A percentile compares a stretch with the other conserved stretches of the same genome.
These are phyloP conservation scores for Miscanthus lutarioriparius DNA, from an alignment of 176 grass and related monocot genomes.

Conservation along the genomic window DNA sequence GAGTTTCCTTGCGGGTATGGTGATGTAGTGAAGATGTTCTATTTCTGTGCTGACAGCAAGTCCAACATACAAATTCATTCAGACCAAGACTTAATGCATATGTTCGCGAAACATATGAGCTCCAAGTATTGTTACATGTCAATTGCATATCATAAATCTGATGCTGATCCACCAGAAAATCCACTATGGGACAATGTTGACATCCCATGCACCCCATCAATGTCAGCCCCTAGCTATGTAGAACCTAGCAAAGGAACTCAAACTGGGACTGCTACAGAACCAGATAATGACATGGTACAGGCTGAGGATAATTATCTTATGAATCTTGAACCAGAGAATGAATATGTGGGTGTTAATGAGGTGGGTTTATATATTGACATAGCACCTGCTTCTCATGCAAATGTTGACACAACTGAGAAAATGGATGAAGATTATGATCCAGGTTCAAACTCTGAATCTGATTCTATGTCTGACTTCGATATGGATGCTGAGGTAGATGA, in stretches of 20 bases:
- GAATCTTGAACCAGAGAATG: not conserved
- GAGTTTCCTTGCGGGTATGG: no score
- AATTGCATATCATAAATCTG: no score
- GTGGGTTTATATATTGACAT: no score
- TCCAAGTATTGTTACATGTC: no score
- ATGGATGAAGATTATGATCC: not conserved
- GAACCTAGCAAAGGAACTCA: not conserved
- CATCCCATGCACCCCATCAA: not conserved
- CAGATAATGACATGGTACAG: not conserved
- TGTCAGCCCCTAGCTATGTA: not conserved
- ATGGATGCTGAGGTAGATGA: not conserved
- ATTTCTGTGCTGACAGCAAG: not conserved
- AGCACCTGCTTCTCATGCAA: not conserved
- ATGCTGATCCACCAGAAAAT: not conserved
- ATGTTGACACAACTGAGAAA: not conserved
- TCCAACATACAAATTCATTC: not conserved
- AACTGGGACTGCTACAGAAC: not conserved
- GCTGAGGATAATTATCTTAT: not conserved
- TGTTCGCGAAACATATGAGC: not conserved
- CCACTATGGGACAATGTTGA: not conserved
- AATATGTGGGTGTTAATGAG: not conserved
- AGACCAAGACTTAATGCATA: not conserved
- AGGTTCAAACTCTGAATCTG: not conserved
- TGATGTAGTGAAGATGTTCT: not conserved
- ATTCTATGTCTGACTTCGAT: not conserved